Percentiles rank a stretch among this genome's conserved stretches.
These are phyloP conservation scores for Lentinula novae-zelandiae DNA, from an alignment of 1,284 basidiomycete genomes.

Conservation along the genomic window DNA sequence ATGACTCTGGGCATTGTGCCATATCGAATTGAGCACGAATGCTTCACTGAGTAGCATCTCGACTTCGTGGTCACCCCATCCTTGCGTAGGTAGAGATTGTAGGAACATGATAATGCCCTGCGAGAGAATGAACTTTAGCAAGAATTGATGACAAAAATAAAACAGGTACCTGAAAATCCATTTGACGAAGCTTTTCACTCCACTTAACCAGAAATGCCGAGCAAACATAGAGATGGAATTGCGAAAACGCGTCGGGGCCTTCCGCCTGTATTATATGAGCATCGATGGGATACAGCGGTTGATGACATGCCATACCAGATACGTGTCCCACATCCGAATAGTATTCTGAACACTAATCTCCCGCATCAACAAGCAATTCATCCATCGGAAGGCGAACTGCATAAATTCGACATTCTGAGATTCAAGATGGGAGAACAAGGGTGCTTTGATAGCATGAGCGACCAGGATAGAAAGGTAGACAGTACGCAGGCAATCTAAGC, in stretches of 20 bases:
- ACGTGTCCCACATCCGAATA: slow-evolving; percentile 98
- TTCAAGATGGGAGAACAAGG: slow-evolving; percentile 79
- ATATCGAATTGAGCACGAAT: slow-evolving; percentile 90
- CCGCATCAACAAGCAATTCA: slow-evolving; percentile 96
- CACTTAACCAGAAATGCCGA: slow-evolving; percentile 92
- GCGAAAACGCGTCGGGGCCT: slow-evolving; percentile 92
- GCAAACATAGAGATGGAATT: slow-evolving; percentile 96
- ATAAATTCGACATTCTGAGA: slow-evolving; percentile 95
- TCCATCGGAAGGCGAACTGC: slow-evolving; percentile 98
- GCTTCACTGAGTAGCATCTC: slow-evolving; percentile 95
- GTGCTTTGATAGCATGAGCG: slow-evolving; percentile 46
- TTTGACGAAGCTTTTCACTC: slow-evolving; percentile 85
- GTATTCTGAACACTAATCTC: slow-evolving; percentile 95
- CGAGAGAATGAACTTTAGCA: slow-evolving; percentile 1
- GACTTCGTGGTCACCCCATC: slow-evolving; percentile 94
- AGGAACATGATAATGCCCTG: slow-evolving; percentile 99
- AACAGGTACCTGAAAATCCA: slow-evolving; percentile 87
- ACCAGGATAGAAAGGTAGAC: background rate
- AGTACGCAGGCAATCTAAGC: background rate
- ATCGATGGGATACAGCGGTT: background rate
- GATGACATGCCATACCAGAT: slow-evolving; percentile 62
- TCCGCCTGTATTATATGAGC: slow-evolving; percentile 61
- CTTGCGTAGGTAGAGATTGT: slow-evolving; percentile 92
- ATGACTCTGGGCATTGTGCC: slow-evolving; percentile 94
- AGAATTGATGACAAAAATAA: background rate